These are phyloP conservation scores for Phytopythium montanum DNA, from an alignment of 352 stramenopile species.

Conservation along the genomic window DNA sequence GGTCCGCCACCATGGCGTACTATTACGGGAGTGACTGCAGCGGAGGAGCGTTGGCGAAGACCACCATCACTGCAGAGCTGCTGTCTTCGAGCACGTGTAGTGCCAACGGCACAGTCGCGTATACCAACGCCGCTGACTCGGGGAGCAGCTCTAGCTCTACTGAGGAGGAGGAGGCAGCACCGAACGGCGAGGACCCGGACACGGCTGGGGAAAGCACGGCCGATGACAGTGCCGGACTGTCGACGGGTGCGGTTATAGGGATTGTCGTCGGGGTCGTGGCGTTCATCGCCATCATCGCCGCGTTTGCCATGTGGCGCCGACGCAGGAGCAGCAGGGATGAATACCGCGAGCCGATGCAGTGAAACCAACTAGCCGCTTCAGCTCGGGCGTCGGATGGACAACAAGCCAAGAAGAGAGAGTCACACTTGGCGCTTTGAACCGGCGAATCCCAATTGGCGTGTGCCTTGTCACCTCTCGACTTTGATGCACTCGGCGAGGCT, in stretches of 20 bases:
- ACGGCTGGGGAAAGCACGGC: not conserved
- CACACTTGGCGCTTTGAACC: too few relatives aligned
- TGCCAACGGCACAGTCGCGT: not conserved
- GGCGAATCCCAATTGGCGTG: too few relatives aligned
- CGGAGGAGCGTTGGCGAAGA: not conserved
- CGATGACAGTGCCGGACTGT: too few relatives aligned
- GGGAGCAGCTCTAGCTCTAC: too few relatives aligned
- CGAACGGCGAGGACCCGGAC: not conserved
- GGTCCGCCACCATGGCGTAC: not conserved
- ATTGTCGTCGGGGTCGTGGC: not conserved
- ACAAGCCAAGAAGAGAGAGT: too few relatives aligned
- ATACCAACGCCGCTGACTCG: not conserved
- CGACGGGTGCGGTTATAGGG: not conserved
- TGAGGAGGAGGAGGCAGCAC: not conserved
- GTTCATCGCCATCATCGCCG: too few relatives aligned
- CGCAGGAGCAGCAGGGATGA: not conserved
- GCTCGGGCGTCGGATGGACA: too few relatives aligned
- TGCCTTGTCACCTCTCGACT: too few relatives aligned
- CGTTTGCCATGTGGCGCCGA: too few relatives aligned
- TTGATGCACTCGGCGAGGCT: too few relatives aligned
- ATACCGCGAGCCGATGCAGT: not conserved
- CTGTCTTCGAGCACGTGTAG: not conserved
- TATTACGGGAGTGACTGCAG: not conserved
- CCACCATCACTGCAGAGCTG: not conserved
- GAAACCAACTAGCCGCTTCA: too few relatives aligned